phyloP scores from a whole-genome alignment of 768 basidiomycete species.

The Inosperma sp. region DNA sequence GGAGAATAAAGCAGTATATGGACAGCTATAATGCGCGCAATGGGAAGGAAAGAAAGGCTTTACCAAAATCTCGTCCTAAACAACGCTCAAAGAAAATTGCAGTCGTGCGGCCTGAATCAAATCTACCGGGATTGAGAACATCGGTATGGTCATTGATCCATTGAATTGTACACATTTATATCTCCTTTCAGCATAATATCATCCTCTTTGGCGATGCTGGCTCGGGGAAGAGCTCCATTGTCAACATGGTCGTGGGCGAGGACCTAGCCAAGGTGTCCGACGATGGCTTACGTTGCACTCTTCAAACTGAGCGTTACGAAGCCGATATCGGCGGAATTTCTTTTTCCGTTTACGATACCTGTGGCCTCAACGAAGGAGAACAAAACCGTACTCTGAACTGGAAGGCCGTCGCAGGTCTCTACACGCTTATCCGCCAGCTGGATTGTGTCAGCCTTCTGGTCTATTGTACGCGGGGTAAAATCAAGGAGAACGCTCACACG shows the following conservation, averaged over 20 bases:
- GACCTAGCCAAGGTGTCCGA: too few species aligned
- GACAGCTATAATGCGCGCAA: neutral
- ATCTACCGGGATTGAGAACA: neutral
- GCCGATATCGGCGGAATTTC: too few species aligned
- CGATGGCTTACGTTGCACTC: neutral
- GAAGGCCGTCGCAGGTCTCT: neutral
- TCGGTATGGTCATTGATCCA: too few species aligned
- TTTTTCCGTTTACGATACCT: too few species aligned
- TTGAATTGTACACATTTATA: too few species aligned
- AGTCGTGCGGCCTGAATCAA: too few species aligned
- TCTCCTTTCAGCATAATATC: too few species aligned
- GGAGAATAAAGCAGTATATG: neutral
- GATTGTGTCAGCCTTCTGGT: neutral
- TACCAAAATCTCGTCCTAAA: neutral
- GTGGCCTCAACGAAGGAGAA: slow-evolving; percentile 4
- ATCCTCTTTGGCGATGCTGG: too few species aligned
- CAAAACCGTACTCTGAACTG: neutral
- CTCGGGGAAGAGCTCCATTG: too few species aligned
- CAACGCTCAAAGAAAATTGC: too few species aligned
- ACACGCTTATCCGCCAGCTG: neutral
- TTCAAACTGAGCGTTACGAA: too few species aligned
- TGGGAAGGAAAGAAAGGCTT: neutral
- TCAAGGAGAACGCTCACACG: neutral
- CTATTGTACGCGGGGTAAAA: neutral
- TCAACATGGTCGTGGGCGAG: too few species aligned